Conservation (phyloP, 2,329 filamentous ascomycete species). For the Chaetomium olivaceum region DNA sequence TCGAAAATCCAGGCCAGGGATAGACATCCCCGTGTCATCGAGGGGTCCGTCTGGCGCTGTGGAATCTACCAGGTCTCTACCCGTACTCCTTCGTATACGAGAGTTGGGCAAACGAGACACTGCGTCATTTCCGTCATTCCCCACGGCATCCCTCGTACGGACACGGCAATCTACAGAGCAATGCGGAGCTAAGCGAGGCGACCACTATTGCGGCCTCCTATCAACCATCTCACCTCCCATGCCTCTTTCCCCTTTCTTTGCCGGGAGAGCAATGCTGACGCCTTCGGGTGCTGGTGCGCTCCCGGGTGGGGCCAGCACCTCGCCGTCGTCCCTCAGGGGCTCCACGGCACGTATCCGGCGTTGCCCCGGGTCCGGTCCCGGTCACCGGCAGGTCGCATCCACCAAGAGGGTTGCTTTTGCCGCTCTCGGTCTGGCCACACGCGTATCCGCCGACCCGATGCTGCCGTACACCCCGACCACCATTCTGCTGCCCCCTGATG, state of each 20-base stretch:
- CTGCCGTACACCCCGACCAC: conserved; percentile 79
- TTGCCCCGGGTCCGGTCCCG: background rate
- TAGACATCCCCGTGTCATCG: conserved; percentile 1
- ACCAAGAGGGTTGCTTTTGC: conserved; percentile 8
- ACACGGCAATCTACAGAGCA: background rate
- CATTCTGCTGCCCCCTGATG: conserved; percentile 60
- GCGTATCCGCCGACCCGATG: conserved; percentile 26
- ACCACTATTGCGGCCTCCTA: conserved; percentile 5
- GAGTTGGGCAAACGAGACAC: background rate
- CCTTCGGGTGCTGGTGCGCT: background rate
- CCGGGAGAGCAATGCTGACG: conserved; percentile 11
- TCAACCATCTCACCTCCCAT: background rate
- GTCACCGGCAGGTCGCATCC: conserved; percentile 22
- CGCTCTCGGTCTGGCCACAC: background rate
- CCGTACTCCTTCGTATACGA: conserved; percentile 4
- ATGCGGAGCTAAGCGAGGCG: conserved; percentile 21
- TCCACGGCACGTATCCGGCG: background rate
- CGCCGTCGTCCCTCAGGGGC: background rate
- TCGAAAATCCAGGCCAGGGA: background rate
- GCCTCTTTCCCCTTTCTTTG: background rate
- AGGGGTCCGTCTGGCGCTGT: conserved; percentile 7
- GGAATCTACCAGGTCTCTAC: background rate
- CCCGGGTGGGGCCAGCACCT: background rate
- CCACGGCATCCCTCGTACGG: background rate
- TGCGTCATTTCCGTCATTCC: conserved; percentile 5